These are phyloP conservation scores for Chloris gayana DNA, from an alignment of 176 grass and related monocot species.

Conservation along the genomic window DNA sequence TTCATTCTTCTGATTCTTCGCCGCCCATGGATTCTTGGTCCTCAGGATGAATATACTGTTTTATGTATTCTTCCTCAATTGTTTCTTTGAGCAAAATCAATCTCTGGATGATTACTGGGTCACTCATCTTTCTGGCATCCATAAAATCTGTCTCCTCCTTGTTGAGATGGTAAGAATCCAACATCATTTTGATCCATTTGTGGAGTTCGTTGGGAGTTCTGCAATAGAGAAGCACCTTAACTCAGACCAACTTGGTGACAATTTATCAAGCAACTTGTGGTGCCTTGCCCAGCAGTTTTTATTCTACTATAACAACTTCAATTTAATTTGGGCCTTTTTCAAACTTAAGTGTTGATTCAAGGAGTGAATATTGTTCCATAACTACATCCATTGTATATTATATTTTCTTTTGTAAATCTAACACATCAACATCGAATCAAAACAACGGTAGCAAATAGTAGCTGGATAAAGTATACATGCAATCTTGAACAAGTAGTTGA, in stretches of 20 bases:
- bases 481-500: slow-evolving; percentile 2
- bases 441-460: background rate
- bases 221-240: slow-evolving; percentile 7
- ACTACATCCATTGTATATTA: background rate
- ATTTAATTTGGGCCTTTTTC: background rate
- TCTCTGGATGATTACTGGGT: slow-evolving; percentile 82
- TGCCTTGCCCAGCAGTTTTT: background rate
- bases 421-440: background rate
- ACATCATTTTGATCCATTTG: slow-evolving; percentile 86
- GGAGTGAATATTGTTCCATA: background rate
- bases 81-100: slow-evolving; percentile 81
- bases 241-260: slow-evolving; percentile 16
- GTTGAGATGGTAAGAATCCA: slow-evolving; percentile 86
- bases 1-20: slow-evolving; percentile 29
- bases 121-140: slow-evolving; percentile 74
- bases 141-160: slow-evolving; percentile 81
- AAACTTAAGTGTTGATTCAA: background rate
- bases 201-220: slow-evolving; percentile 91
- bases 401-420: slow-evolving; percentile 8
- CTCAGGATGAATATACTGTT: slow-evolving; percentile 54
- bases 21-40: slow-evolving; percentile 40
- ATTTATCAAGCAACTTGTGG: background rate
- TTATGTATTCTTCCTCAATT: slow-evolving; percentile 81
- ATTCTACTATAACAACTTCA: background rate
- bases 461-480: background rate